Base-by-base conservation (phyloP, 371 early-diverging fungal species). In the Paraphysoderma sedebokerense region DNA sequence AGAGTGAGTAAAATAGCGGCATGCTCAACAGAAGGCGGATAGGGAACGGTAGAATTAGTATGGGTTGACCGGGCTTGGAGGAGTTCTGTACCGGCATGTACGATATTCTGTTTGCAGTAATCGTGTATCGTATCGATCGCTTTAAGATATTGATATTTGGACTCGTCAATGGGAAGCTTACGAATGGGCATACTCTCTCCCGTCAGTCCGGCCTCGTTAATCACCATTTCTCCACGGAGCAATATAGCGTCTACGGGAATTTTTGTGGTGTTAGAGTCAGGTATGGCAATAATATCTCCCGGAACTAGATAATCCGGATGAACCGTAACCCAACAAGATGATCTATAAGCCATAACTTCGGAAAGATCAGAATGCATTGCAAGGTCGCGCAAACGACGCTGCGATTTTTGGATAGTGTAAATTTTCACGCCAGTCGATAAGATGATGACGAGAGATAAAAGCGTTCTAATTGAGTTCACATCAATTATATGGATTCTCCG, bases 151-250 rank as follows among this genome's bases (percentile, higher is more conserved):
- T n/a, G n/a, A n/a, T n/a, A n/a, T 17, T 57, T 50, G 42, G 77
- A 76, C 49, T 62, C 50, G 34, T 60, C 61, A 19, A 77, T 60
- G n/a, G 79, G 50, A 38, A 76, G 67, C 56, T 89, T 90, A 44
- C 81, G 76, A 44, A 90, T 77, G 0, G 90, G 90, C 49, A 85
- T 70, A 26, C 82, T 76, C 66, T 92, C 92, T 37, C 89, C 87
- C 0, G 84, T 90, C 44, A 88, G 65, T 46, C 79, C 72, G 49
- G 77, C 72, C 60, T 91, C 91, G 58, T 91, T 80, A 5, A 80
- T 74, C 12, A 87, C 71, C 0, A 68, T 65, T 37, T 74, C 68
- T 38, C 91, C 89, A 11, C 64, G 60, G 5, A 86, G 51, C 19
- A 91, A 55, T 4, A 74, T 63, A 28, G 68, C 71, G 58, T 86